phyloP scores from a whole-genome alignment of 495 filamentous ascomycete genomes.

The Aspergillus cavernicola region DNA sequence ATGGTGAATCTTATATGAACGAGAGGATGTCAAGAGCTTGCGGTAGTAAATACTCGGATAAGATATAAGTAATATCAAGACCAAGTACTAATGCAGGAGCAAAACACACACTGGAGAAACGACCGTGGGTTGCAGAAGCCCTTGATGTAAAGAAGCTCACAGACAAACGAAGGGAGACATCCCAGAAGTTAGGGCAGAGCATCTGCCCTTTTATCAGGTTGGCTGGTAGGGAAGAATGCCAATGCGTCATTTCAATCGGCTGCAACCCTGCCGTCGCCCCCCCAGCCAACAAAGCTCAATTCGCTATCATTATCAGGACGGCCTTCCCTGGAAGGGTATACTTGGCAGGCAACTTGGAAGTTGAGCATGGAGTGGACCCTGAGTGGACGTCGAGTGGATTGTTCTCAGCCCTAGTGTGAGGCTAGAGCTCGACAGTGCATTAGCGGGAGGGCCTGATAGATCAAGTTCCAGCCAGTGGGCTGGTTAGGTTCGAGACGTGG shows the following conservation, averaged over 20 bases:
- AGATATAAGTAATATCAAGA: not conserved
- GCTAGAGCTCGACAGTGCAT: conserved; percentile 13
- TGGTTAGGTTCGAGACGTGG: conserved; percentile 11
- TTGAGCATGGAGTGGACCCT: conserved; percentile 1
- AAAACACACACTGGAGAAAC: conserved; percentile 7
- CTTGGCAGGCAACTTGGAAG: conserved; percentile 10
- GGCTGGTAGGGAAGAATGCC: not conserved
- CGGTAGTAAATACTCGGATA: not conserved
- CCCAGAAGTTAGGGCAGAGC: not conserved
- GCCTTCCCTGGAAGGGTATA: conserved; percentile 10
- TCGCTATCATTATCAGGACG: not conserved
- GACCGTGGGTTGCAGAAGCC: conserved; percentile 10
- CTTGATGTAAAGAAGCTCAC: conserved; percentile 1
- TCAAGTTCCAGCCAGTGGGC: conserved; percentile 15
- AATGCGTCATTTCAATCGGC: conserved; percentile 5
- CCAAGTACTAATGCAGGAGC: not conserved
- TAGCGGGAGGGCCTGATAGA: conserved; percentile 11
- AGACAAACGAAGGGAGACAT: not conserved
- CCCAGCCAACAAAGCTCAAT: not conserved
- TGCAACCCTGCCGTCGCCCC: conserved; percentile 1
- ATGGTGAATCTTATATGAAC: conserved; percentile 5
- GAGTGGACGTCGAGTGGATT: not conserved
- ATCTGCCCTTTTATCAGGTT: conserved; percentile 8
- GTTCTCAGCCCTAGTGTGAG: conserved; percentile 12
- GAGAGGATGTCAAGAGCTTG: conserved; percentile 7